These are phyloP conservation scores for Croton setiger DNA, from an alignment of 441 rosid genomes.

Conservation along the genomic window DNA sequence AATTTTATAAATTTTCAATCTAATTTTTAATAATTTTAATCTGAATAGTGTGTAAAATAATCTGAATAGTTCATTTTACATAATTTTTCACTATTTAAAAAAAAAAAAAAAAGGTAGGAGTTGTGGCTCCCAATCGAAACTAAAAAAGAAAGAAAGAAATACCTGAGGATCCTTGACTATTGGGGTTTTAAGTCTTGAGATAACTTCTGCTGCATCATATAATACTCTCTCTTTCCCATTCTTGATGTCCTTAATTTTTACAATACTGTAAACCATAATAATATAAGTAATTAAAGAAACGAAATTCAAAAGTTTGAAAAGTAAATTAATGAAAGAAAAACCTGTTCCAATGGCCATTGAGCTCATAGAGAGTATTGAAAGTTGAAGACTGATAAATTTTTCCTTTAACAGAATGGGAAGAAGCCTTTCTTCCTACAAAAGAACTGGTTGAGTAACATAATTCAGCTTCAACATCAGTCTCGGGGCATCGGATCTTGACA, in stretches of 20 bases:
- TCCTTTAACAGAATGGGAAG: constrained; percentile 51
- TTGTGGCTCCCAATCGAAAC: no score
- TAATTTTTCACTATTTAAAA: no score
- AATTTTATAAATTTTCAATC: no score
- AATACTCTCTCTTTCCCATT: constrained; percentile 43
- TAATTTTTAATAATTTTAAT: no score
- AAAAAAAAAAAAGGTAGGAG: no score
- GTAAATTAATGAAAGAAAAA: neutral
- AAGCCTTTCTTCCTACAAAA: constrained; percentile 37
- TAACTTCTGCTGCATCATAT: constrained; percentile 54
- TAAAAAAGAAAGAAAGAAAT: neutral
- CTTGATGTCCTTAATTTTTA: constrained; percentile 43
- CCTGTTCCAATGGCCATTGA: constrained; percentile 84
- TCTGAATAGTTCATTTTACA: no score
- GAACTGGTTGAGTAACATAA: constrained; percentile 36
- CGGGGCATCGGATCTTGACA: constrained; percentile 50
- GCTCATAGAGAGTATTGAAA: constrained; percentile 36
- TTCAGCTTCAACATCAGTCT: constrained; percentile 61
- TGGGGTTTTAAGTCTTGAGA: constrained; percentile 53
- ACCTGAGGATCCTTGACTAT: constrained; percentile 53
- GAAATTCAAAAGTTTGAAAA: no score
- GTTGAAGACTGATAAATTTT: constrained; percentile 51
- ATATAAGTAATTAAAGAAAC: no score
- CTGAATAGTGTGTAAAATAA: no score
- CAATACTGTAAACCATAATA: constrained; percentile 38